Evolutionary conservation across 306 rosid species (phyloP).

Genomic region (Sicyos baderoa): DNA sequence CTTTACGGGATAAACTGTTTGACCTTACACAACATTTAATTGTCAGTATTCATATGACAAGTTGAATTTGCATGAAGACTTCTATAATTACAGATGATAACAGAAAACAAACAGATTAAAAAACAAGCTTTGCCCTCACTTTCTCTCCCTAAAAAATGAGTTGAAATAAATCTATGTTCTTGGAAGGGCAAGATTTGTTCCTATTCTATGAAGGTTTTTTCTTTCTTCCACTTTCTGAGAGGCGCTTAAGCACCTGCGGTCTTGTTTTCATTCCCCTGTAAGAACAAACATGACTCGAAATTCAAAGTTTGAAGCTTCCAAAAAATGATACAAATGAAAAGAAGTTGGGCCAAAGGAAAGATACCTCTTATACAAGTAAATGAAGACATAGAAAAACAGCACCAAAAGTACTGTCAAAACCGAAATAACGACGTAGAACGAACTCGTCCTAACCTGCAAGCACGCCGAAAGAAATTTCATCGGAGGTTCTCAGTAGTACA

Average conservation of each 20-base stretch:
- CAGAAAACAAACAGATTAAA: neutral
- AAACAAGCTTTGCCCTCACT: neutral
- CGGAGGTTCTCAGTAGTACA: neutral
- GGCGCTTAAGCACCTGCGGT: conserved; percentile 72
- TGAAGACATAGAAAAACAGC: conserved; percentile 72
- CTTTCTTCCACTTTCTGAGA: conserved; percentile 48
- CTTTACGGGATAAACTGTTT: too few species aligned
- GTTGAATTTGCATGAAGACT: neutral
- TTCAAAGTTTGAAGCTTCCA: neutral
- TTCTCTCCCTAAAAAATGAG: neutral
- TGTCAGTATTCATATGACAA: too few species aligned
- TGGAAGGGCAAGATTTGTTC: neutral
- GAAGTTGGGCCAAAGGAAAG: conserved; percentile 16
- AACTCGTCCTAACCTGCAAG: conserved; percentile 39
- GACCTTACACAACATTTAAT: too few species aligned
- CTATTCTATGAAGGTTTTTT: conserved; percentile 50
- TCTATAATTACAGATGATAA: neutral
- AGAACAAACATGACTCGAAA: conserved; percentile 13
- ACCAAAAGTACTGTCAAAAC: conserved; percentile 71
- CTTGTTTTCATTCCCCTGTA: conserved; percentile 62
- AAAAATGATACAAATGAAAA: neutral
- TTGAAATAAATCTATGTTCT: conserved; percentile 1
- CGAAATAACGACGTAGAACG: conserved; percentile 59
- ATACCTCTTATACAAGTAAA: conserved; percentile 74
- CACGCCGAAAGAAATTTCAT: neutral